Evolutionary conservation across 1,284 basidiomycete genomes (phyloP).

Genomic region (Wallemia ichthyophaga): DNA sequence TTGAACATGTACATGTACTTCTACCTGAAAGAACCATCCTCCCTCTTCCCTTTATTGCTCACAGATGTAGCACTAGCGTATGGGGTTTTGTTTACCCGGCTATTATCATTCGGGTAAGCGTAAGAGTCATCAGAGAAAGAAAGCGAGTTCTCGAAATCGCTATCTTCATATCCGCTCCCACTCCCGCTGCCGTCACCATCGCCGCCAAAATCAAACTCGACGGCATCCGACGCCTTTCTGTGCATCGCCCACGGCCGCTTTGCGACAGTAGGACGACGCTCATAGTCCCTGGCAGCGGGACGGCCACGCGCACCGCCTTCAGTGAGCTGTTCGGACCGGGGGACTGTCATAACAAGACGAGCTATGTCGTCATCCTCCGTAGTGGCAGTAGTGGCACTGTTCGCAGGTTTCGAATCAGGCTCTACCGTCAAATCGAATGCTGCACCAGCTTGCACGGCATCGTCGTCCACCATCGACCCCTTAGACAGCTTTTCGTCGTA

Average conservation of each 20-base stretch:
- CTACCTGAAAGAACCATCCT: too few relatives aligned
- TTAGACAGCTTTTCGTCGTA: slow-evolving; percentile 32
- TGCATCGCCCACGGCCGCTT: not conserved
- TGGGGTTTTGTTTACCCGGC: too few relatives aligned
- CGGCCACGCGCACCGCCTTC: not conserved
- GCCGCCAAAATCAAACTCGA: not conserved
- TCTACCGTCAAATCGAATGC: not conserved
- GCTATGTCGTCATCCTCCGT: not conserved
- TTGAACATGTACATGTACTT: too few relatives aligned
- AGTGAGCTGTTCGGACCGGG: not conserved
- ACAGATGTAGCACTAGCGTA: too few relatives aligned
- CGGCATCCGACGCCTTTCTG: not conserved
- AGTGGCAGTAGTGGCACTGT: not conserved
- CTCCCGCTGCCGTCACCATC: not conserved
- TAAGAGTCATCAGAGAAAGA: not conserved
- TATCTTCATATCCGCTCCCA: not conserved
- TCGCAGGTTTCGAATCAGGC: not conserved
- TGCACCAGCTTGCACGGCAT: not conserved
- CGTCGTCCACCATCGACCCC: not conserved
- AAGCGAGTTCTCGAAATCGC: not conserved
- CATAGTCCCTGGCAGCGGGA: not conserved
- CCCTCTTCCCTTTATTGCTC: too few relatives aligned
- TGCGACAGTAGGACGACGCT: not conserved
- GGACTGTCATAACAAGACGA: not conserved
- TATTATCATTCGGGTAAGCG: too few relatives aligned